phyloP scores from a whole-genome alignment of 2,329 filamentous ascomycete genomes.

The Dendryphion nanum region DNA sequence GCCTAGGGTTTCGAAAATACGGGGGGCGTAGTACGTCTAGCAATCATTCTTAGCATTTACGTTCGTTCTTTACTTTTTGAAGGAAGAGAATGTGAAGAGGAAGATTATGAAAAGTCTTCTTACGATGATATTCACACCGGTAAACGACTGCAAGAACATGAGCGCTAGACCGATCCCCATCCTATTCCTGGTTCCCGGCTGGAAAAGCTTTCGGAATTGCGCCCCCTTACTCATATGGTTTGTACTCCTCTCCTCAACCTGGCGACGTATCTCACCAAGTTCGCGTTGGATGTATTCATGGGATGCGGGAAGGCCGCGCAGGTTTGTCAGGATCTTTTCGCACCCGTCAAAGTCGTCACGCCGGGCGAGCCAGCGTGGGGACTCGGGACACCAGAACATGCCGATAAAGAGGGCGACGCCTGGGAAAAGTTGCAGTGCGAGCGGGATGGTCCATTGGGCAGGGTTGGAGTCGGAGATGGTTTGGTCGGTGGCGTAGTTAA shows the following conservation, averaged over 20 bases:
- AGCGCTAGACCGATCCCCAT: conserved; percentile 2
- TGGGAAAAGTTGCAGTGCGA: conserved; percentile 47
- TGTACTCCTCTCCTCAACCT: conserved; percentile 31
- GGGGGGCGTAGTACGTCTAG: conserved; percentile 10
- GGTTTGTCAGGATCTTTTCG: conserved; percentile 39
- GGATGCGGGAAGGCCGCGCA: conserved; percentile 46
- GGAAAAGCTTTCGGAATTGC: conserved; percentile 15
- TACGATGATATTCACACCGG: conserved; percentile 6
- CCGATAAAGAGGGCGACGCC: conserved; percentile 37
- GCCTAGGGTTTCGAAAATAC: conserved; percentile 61
- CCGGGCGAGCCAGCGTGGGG: conserved; percentile 29
- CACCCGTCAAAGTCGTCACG: conserved; percentile 40
- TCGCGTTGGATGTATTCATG: conserved; percentile 50
- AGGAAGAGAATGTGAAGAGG: too few species aligned
- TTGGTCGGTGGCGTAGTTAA: conserved; percentile 42
- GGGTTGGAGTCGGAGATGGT: conserved; percentile 45
- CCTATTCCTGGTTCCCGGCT: conserved; percentile 1
- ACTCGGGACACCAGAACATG: conserved; percentile 39
- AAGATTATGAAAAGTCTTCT: too few species aligned
- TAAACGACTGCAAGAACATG: conserved; percentile 5
- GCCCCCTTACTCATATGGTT: conserved; percentile 26
- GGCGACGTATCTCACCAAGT: conserved; percentile 46
- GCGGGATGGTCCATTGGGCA: conserved; percentile 64
- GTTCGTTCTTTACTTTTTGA: too few species aligned
- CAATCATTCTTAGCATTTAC: conserved; percentile 10